Evolutionary conservation across 2,329 filamentous ascomycete species (phyloP).

Genomic region (Westerdykella aurantiaca): DNA sequence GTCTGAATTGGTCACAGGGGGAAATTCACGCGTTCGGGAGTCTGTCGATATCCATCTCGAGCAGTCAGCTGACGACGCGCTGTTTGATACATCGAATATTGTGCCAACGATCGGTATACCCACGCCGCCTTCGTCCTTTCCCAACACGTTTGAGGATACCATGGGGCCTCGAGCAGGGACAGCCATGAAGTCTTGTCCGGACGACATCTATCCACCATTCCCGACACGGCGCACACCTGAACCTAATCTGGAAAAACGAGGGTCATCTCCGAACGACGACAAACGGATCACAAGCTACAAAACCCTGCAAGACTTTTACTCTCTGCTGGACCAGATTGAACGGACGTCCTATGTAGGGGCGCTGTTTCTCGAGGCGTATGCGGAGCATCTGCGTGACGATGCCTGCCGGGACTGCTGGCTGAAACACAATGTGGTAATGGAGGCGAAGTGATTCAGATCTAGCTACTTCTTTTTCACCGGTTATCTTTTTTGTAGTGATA

Average conservation of each 20-base stretch:
- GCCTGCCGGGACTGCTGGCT: conserved; percentile 22
- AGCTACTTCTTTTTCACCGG: not conserved
- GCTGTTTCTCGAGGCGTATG: conserved; percentile 21
- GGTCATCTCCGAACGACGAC: not conserved
- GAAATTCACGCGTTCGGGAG: not conserved
- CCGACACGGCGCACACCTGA: too few relatives aligned
- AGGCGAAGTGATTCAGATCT: not conserved
- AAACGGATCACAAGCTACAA: conserved; percentile 13
- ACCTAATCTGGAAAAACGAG: not conserved
- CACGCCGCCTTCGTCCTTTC: conserved; percentile 2
- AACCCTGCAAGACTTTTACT: conserved; percentile 22
- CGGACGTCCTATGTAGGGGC: conserved; percentile 8
- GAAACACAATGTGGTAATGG: conserved; percentile 9
- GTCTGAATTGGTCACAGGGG: too few relatives aligned
- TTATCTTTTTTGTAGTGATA: conserved; percentile 8
- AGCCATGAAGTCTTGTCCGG: not conserved
- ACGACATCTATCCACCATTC: not conserved
- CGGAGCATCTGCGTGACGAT: conserved; percentile 18
- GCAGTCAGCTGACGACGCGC: not conserved
- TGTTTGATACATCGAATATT: not conserved
- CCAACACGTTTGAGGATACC: not conserved
- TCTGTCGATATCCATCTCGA: not conserved
- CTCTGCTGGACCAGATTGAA: conserved; percentile 19
- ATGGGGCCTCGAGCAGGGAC: not conserved
- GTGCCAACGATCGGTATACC: not conserved